Percentiles rank a stretch among this genome's conserved stretches.
Evolutionary conservation across 2,329 filamentous ascomycete genomes (phyloP).

Genomic region (Fusarium robinianum): DNA sequence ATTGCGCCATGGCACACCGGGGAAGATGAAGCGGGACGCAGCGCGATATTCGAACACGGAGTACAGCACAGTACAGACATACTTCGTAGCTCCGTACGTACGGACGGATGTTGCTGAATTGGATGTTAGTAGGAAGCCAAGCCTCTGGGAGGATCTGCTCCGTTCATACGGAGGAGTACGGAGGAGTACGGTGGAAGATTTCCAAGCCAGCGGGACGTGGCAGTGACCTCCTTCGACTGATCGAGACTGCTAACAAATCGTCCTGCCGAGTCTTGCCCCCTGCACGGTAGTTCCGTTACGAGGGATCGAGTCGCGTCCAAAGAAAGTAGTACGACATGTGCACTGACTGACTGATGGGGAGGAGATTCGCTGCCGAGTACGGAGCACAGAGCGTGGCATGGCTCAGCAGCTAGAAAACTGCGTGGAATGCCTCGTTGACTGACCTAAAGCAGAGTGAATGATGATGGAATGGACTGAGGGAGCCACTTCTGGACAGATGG

Average conservation of each 20-base stretch:
- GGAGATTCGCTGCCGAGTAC: too few relatives aligned
- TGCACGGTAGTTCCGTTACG: too few relatives aligned
- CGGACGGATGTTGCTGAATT: conserved; percentile 2
- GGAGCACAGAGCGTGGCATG: too few relatives aligned
- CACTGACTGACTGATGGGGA: too few relatives aligned
- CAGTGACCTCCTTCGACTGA: background rate
- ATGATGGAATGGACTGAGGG: background rate
- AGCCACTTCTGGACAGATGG: background rate
- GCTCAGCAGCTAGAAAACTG: too few relatives aligned
- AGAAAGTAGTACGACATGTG: too few relatives aligned
- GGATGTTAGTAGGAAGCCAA: background rate
- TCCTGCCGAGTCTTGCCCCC: too few relatives aligned
- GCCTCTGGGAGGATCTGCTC: background rate
- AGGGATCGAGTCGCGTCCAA: too few relatives aligned
- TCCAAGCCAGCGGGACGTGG: background rate
- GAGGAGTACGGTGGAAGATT: background rate
- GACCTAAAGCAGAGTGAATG: background rate
- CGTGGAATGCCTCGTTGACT: background rate
- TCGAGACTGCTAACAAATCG: background rate
- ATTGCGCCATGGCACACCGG: conserved; percentile 2
- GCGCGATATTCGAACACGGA: too few relatives aligned
- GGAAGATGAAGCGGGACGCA: too few relatives aligned
- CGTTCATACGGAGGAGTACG: background rate
- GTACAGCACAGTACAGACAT: too few relatives aligned
- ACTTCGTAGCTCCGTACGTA: too few relatives aligned